Percentiles rank a stretch among this genome's conserved stretches.
phyloP scores from a whole-genome alignment of 2,329 filamentous ascomycete genomes.

The Aureobasidium sp. region DNA sequence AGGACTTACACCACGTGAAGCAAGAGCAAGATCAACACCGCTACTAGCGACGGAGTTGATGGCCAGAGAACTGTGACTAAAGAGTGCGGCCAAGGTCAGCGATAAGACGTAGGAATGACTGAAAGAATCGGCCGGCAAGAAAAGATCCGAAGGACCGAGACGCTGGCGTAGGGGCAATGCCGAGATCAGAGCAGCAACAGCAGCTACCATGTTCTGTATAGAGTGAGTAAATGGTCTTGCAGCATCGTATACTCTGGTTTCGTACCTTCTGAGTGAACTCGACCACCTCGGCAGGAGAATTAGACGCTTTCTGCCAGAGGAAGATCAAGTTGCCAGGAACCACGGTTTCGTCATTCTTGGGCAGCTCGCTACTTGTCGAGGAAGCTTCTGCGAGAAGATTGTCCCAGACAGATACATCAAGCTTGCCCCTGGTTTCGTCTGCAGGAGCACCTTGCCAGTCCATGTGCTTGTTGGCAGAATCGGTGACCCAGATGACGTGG shows the following conservation, averaged over 20 bases:
- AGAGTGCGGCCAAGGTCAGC: conserved; percentile 75
- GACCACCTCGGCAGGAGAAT: conserved; percentile 57
- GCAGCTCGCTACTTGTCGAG: conserved; percentile 54
- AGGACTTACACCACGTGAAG: conserved; percentile 67
- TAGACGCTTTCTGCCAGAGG: conserved; percentile 55
- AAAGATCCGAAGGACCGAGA: conserved; percentile 66
- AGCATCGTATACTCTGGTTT: conserved; percentile 4
- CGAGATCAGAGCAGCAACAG: conserved; percentile 68
- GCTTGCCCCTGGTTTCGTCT: conserved; percentile 58
- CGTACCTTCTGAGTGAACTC: conserved; percentile 66
- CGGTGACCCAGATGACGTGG: conserved; percentile 85
- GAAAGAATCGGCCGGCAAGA: conserved; percentile 77
- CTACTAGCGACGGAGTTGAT: conserved; percentile 80
- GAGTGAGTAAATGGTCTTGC: conserved; percentile 4
- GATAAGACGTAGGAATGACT: conserved; percentile 72
- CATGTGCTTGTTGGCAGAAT: conserved; percentile 83
- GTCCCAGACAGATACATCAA: conserved; percentile 89
- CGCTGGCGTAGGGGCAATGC: conserved; percentile 70
- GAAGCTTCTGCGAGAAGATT: conserved; percentile 63
- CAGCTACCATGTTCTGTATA: conserved; percentile 72
- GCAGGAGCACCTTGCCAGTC: conserved; percentile 89
- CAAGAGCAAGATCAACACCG: conserved; percentile 63
- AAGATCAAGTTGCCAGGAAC: conserved; percentile 48
- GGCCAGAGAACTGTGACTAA: conserved; percentile 74
- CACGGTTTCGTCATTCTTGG: conserved; percentile 50